Evolutionary conservation across 202 grass and related monocot genomes (phyloP), one percentile per base, ranked within the genome.

Genomic region (Eragrostis tef): DNA sequence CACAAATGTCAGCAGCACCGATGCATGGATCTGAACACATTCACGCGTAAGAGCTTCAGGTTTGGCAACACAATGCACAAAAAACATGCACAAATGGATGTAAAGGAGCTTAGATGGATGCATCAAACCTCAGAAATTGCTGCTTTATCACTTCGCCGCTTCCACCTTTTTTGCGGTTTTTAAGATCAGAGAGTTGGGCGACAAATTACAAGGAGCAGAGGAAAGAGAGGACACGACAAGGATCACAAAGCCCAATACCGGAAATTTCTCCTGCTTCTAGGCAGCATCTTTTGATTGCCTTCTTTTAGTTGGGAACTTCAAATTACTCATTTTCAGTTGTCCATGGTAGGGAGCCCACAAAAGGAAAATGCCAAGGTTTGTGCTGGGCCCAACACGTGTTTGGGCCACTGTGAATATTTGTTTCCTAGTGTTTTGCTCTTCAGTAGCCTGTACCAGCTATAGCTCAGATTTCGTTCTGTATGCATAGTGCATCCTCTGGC

Each of bases 191-290:
- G 66, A 43, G 25, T 4, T 17, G 67, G 77, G 57, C 57, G 19
- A 59, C 82, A 77, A 81, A 76, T 65, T 48, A 85, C 87, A 65
- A 14, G 77, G 64, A 79, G 47, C 56, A 39, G 87, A 47, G 34
- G 45, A 57, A 74, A 77, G 42, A 42, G 82, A 51, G 41, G 72
- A 31, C 82, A 78, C 48, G 83, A 81, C 83, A 81, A 81, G 67
- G 75, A 71, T 81, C 83, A 78, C 83, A 78, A 78, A 41, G 72
- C 78, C 87, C 83, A 67, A 78, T 64, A 86, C 86, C 66, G 59
- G 73, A 85, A 86, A 89, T 86, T 86, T 89, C 83, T 53, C 87
- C 77, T 67, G 83, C 67, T 86, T 89, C 73, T 82, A 89, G 78
- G 83, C 27, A 44, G 78, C 78, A 89, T 85, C 72, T 77, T 76